Conservation (phyloP, 176 grass and related monocot genomes). For the Poa pratensis region DNA sequence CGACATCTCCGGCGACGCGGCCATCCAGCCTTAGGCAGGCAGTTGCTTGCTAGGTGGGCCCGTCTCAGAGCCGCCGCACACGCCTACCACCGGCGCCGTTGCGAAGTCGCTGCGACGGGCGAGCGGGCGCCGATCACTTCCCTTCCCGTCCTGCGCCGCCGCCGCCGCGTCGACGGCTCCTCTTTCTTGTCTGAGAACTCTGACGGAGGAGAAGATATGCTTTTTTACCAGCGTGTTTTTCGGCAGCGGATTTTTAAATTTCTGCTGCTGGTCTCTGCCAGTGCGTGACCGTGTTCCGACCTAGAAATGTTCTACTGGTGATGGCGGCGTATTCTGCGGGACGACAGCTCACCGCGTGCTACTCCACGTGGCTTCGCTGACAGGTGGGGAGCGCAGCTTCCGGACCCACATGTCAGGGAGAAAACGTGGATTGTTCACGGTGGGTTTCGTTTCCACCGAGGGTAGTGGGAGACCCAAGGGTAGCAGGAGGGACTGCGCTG, state of each 20-base stretch:
- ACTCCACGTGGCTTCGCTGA: background rate
- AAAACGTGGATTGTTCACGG: accelerated
- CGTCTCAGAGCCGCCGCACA: conserved; percentile 12
- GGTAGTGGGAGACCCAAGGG: background rate
- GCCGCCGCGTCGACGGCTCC: background rate
- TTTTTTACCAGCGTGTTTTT: background rate
- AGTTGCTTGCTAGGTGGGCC: background rate
- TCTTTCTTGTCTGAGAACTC: conserved; percentile 10
- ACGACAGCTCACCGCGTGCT: background rate
- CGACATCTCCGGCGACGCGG: conserved; percentile 25
- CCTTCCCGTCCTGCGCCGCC: conserved; percentile 22
- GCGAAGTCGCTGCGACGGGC: background rate
- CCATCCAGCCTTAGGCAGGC: conserved; percentile 11
- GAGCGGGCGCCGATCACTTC: background rate
- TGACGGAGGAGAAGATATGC: background rate
- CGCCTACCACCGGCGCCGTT: background rate
- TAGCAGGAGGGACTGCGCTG: conserved; percentile 16
- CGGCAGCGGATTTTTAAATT: conserved; percentile 39
- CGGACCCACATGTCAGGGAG: background rate
- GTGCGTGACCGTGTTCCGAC: conserved; percentile 21
- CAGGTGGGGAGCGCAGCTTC: accelerated
- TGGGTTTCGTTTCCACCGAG: background rate
- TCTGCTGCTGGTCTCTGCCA: conserved; percentile 9
- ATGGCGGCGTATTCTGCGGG: conserved; percentile 22
- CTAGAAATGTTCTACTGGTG: conserved; percentile 43